Percentiles rank a stretch among this genome's conserved stretches.
Conservation (phyloP, 2,329 filamentous ascomycete genomes). For the Metarhizium album region DNA sequence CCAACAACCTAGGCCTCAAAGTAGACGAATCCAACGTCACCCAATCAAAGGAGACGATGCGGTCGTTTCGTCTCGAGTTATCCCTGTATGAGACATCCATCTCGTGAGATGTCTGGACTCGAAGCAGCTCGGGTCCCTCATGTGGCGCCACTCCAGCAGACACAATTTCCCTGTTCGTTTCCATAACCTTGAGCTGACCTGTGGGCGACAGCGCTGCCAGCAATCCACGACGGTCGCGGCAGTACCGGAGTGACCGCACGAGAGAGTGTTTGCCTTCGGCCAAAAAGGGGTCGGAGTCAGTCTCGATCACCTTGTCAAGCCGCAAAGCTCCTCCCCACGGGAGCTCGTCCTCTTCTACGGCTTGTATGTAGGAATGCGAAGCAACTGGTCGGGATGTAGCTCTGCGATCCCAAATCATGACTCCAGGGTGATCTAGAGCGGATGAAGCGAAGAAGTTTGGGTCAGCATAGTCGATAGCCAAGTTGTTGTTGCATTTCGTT, state of each 20-base stretch:
- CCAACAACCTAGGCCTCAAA: slow-evolving; percentile 46
- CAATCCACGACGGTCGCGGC: slow-evolving; percentile 49
- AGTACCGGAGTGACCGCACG: slow-evolving; percentile 53
- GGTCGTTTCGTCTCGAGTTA: slow-evolving; percentile 40
- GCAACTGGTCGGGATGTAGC: slow-evolving; percentile 41
- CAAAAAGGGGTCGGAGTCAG: slow-evolving; percentile 37
- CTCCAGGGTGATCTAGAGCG: slow-evolving; percentile 59
- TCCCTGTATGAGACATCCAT: slow-evolving; percentile 49
- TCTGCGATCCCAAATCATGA: slow-evolving; percentile 71
- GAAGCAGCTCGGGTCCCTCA: slow-evolving; percentile 46
- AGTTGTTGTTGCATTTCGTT: slow-evolving; percentile 57
- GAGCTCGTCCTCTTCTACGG: slow-evolving; percentile 49
- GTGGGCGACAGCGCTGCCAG: slow-evolving; percentile 51
- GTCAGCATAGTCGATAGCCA: slow-evolving; percentile 70
- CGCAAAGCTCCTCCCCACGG: slow-evolving; percentile 53
- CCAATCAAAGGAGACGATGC: slow-evolving; percentile 60
- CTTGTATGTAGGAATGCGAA: slow-evolving; percentile 43
- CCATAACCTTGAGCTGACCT: slow-evolving; percentile 51
- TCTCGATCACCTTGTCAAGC: slow-evolving; percentile 45
- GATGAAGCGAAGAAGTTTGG: slow-evolving; percentile 79
- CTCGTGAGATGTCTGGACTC: slow-evolving; percentile 49
- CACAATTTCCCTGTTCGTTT: slow-evolving; percentile 44
- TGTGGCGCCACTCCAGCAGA: slow-evolving; percentile 25
- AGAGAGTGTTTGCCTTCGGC: slow-evolving; percentile 47
- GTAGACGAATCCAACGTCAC: slow-evolving; percentile 46